phyloP scores from a whole-genome alignment of 352 stramenopile species.

The Phytophthora colocasiae region DNA sequence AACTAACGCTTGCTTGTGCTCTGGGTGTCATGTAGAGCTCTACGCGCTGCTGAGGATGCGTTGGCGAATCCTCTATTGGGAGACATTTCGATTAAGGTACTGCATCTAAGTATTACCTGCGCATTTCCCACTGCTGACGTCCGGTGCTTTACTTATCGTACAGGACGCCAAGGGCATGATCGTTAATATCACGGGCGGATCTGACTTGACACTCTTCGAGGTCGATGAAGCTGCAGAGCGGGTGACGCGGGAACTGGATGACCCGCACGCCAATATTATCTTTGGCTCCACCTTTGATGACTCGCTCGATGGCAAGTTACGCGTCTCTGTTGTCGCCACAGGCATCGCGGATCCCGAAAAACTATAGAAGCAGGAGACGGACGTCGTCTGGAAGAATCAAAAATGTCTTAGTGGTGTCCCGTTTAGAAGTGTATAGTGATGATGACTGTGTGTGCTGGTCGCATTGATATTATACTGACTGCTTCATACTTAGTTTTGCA shows the following conservation, averaged over 20 bases:
- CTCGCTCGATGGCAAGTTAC: slow-evolving; percentile 80
- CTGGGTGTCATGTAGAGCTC: slow-evolving; percentile 45
- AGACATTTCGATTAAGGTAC: slow-evolving; percentile 89
- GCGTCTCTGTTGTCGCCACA: slow-evolving; percentile 88
- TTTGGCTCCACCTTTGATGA: slow-evolving; percentile 90
- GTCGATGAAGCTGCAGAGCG: slow-evolving; percentile 89
- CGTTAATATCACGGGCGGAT: slow-evolving; percentile 95
- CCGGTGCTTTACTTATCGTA: not conserved
- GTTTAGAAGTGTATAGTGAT: slow-evolving; percentile 2
- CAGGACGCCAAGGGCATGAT: slow-evolving; percentile 93
- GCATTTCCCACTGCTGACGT: not conserved
- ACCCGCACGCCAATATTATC: slow-evolving; percentile 90
- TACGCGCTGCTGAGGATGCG: slow-evolving; percentile 85
- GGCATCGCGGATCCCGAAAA: slow-evolving; percentile 86
- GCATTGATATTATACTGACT: slow-evolving; percentile 44
- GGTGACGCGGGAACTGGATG: slow-evolving; percentile 88
- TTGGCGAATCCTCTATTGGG: slow-evolving; percentile 89
- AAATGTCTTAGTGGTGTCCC: too few relatives aligned
- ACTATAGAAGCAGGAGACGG: slow-evolving; percentile 50
- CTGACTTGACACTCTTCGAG: slow-evolving; percentile 94
- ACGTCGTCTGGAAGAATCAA: too few relatives aligned
- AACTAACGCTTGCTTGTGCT: slow-evolving; percentile 14
- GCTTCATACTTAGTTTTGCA: slow-evolving; percentile 51
- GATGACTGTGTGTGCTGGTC: slow-evolving; percentile 21
- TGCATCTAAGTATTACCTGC: not conserved